phyloP scores from a whole-genome alignment of 2,329 filamentous ascomycete genomes.

The Sporothrix globosa region DNA sequence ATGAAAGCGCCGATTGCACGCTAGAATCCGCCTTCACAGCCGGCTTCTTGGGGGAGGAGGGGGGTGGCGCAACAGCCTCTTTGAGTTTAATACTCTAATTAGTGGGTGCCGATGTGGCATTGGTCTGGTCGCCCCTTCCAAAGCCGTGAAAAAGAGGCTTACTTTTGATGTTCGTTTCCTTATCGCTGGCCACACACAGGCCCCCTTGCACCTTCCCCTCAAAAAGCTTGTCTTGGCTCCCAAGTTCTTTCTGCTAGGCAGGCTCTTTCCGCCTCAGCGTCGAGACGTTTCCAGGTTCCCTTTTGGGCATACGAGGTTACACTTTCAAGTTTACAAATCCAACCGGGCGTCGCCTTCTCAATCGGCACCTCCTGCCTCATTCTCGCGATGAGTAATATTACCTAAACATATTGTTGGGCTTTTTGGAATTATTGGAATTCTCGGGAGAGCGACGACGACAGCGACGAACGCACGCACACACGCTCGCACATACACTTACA shows the following conservation, averaged over 20 bases:
- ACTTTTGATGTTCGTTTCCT: not conserved
- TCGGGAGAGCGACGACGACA: not conserved
- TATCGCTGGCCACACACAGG: not conserved
- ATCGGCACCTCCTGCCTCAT: not conserved
- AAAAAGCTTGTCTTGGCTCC: conserved; percentile 24
- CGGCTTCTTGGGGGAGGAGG: not conserved
- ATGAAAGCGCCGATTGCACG: not conserved
- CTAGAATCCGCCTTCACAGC: not conserved
- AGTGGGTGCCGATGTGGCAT: not conserved
- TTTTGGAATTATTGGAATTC: not conserved
- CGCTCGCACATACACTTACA: not conserved
- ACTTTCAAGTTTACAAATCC: not conserved
- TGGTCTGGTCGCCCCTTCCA: not conserved
- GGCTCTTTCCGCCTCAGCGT: not conserved
- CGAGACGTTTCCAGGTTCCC: no score
- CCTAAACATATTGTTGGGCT: not conserved
- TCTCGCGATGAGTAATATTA: conserved; percentile 2
- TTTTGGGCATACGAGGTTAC: no score
- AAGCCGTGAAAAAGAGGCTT: not conserved
- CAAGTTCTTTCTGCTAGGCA: conserved; percentile 3
- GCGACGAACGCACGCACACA: not conserved
- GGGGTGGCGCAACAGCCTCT: no score
- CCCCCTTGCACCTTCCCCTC: conserved; percentile 15
- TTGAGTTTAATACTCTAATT: not conserved
- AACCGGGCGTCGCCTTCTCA: not conserved